phyloP scores from a whole-genome alignment of 495 filamentous ascomycete genomes.

The Entonaema liquescens region DNA sequence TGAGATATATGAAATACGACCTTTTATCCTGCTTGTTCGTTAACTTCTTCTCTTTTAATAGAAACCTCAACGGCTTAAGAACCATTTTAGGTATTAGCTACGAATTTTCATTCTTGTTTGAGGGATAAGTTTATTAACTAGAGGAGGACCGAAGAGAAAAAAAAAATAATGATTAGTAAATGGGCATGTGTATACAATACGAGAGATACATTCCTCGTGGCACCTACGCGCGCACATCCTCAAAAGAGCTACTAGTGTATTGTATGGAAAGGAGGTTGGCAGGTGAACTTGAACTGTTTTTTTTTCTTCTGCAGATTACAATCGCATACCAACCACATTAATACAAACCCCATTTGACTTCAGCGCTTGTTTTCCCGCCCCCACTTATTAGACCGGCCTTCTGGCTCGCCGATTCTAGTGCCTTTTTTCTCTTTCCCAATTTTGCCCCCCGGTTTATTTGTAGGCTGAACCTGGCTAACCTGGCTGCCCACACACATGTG shows the following conservation, averaged over 20 bases:
- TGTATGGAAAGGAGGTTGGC: slow-evolving; percentile 31
- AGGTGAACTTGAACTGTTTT: slow-evolving; percentile 28
- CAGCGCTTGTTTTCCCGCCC: not conserved
- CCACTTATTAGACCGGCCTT: slow-evolving; percentile 2
- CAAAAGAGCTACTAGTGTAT: slow-evolving; percentile 6
- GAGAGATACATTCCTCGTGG: slow-evolving; percentile 27
- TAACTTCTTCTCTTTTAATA: slow-evolving; percentile 2
- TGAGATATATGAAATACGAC: slow-evolving; percentile 15
- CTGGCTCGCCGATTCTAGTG: slow-evolving; percentile 36
- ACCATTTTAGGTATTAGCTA: not conserved
- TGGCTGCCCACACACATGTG: not conserved
- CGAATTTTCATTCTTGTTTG: not conserved
- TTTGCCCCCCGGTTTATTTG: not conserved
- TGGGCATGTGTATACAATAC: not conserved
- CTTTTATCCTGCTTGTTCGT: slow-evolving; percentile 1
- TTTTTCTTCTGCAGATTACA: slow-evolving; percentile 5
- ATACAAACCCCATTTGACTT: not conserved
- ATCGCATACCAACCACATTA: not conserved
- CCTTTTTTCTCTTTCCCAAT: slow-evolving; percentile 3
- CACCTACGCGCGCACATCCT: slow-evolving; percentile 6
- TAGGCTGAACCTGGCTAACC: not conserved
- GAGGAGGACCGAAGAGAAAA: not conserved
- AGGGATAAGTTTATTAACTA: not conserved
- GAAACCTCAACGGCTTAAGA: not conserved
- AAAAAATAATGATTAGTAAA: not conserved